A percentile compares a stretch with the other conserved stretches of the same genome.
phyloP scores from a whole-genome alignment of 352 stramenopile species.

The Globisporangium splendens region DNA sequence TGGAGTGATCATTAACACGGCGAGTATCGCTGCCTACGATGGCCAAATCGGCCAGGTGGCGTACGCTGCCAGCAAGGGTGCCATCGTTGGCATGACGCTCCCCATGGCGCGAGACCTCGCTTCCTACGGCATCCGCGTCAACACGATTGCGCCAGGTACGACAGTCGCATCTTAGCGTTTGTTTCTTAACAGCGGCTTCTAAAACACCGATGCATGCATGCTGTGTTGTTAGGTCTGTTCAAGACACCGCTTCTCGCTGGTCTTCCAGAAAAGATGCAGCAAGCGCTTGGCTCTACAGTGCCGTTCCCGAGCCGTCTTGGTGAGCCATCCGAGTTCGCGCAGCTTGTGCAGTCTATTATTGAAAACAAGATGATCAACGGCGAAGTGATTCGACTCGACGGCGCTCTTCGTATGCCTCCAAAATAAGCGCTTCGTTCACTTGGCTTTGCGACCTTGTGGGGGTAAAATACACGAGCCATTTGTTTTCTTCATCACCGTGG shows the following conservation, averaged over 20 bases:
- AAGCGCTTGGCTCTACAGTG: constrained; percentile 91
- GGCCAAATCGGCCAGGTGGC: constrained; percentile 96
- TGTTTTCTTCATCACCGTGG: not conserved
- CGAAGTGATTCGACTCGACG: constrained; percentile 97
- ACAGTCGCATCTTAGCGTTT: not conserved
- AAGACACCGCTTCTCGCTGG: constrained; percentile 94
- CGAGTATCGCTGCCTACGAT: constrained; percentile 97
- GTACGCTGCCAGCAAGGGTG: constrained; percentile 96
- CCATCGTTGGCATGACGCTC: constrained; percentile 96
- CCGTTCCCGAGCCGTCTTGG: constrained; percentile 95
- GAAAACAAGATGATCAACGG: constrained; percentile 99
- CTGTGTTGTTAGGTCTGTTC: constrained; percentile 90
- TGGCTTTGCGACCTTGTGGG: not conserved
- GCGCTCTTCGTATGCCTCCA: constrained; percentile 93
- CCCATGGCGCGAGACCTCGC: constrained; percentile 95
- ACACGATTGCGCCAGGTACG: constrained; percentile 93
- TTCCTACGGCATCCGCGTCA: constrained; percentile 93
- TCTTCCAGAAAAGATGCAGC: constrained; percentile 93
- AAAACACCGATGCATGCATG: too few species aligned
- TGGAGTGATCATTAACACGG: constrained; percentile 98
- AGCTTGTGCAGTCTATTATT: constrained; percentile 94
- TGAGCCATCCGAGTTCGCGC: constrained; percentile 93
- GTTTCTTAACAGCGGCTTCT: too few species aligned
- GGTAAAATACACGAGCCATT: not conserved
- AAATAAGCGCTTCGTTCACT: constrained; percentile 43